Percentiles rank a stretch among this genome's conserved stretches.
These are phyloP conservation scores for Paracorniculantispora psalliotae DNA, from an alignment of 2,329 filamentous ascomycete genomes.

Conservation along the genomic window DNA sequence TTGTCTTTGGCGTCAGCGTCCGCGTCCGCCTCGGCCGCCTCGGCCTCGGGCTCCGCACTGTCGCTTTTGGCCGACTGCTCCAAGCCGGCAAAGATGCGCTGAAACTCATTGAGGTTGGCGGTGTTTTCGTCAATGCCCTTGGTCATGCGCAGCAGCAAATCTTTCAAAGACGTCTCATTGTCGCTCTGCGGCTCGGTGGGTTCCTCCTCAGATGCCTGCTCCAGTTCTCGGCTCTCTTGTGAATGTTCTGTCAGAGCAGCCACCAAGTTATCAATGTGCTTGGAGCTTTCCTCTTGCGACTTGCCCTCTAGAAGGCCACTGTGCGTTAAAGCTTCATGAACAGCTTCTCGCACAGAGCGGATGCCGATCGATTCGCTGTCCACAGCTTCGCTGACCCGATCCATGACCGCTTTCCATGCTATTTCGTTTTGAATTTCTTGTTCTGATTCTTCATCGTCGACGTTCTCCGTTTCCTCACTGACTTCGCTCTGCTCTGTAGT, in stretches of 20 bases:
- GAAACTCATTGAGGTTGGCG: conserved; percentile 43
- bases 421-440: conserved; percentile 28
- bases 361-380: conserved; percentile 53
- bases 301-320: conserved; percentile 46
- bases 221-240: conserved; percentile 21
- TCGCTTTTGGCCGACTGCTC: conserved; percentile 25
- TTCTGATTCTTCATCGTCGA: conserved; percentile 16
- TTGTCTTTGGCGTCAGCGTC: conserved; percentile 9
- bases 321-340: conserved; percentile 50
- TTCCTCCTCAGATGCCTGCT: conserved; percentile 17
- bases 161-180: conserved; percentile 32
- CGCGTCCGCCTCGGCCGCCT: background rate
- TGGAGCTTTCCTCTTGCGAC: conserved; percentile 40
- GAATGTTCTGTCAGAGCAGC: conserved; percentile 39
- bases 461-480: conserved; percentile 15
- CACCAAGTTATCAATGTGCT: conserved; percentile 47
- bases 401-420: conserved; percentile 51
- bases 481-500: conserved; percentile 16
- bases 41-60: background rate
- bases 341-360: conserved; percentile 47
- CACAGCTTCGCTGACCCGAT: conserved; percentile 51
- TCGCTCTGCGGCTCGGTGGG: conserved; percentile 9
- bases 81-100: conserved; percentile 46
- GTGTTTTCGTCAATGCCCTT: conserved; percentile 38
- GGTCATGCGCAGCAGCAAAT: conserved; percentile 49